These are phyloP conservation scores for Dimargaris xerosporica DNA, from an alignment of 192 early-diverging fungal genomes.

Conservation along the genomic window DNA sequence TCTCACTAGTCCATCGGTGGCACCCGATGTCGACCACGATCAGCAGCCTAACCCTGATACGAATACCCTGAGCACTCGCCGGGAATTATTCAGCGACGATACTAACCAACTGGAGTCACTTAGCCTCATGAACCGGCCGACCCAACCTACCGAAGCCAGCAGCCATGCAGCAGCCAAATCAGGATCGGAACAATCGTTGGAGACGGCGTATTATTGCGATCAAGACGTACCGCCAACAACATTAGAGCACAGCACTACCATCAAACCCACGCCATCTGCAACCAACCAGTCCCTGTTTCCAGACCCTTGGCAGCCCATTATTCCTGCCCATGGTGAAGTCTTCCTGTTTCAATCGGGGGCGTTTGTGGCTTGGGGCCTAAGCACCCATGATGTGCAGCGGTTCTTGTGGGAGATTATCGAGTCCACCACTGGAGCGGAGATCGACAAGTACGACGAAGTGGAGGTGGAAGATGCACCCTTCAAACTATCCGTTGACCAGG, in stretches of 20 bases:
- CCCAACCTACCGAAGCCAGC: neutral
- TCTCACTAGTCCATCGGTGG: slow-evolving; percentile 16
- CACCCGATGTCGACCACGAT: slow-evolving; percentile 5
- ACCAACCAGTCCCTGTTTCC: neutral
- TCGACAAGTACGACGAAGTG: slow-evolving; percentile 18
- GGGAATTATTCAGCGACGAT: neutral
- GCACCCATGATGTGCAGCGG: slow-evolving; percentile 19
- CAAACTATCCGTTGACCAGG: neutral
- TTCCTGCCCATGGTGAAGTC: slow-evolving; percentile 20
- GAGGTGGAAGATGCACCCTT: slow-evolving; percentile 40
- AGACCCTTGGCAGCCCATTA: neutral
- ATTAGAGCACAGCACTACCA: neutral
- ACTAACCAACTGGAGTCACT: neutral
- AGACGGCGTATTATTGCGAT: neutral
- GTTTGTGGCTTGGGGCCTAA: slow-evolving; percentile 41
- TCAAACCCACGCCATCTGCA: neutral
- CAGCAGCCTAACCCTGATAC: neutral
- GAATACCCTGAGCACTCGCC: neutral
- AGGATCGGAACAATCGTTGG: neutral
- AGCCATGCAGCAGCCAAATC: too few species aligned
- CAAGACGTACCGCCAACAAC: neutral
- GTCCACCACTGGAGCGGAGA: slow-evolving; percentile 18
- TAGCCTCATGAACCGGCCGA: neutral
- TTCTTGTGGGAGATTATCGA: slow-evolving; percentile 25
- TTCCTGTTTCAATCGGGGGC: slow-evolving; percentile 36